Conservation (phyloP, 805 yeast species). For the Saccharomycopsis vini region DNA sequence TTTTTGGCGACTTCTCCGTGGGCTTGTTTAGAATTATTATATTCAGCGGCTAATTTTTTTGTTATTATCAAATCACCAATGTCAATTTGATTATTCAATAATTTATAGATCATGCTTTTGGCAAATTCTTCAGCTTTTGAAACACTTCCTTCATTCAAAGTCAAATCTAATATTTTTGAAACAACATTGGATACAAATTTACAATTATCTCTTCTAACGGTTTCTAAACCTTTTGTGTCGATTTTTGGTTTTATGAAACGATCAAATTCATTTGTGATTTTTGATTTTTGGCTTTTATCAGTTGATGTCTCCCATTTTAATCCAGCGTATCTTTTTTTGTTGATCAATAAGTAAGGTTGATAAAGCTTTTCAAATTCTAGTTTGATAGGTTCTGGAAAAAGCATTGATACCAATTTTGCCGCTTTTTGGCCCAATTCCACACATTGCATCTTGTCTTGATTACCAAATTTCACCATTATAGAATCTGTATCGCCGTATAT, state of each 20-base stretch:
- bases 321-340: conserved; percentile 96
- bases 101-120: conserved; percentile 78
- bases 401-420: conserved; percentile 72
- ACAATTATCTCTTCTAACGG: conserved; percentile 97
- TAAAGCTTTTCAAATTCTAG: conserved; percentile 95
- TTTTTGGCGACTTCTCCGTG: conserved; percentile 94
- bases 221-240: conserved; percentile 98
- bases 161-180: conserved; percentile 77
- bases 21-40: conserved; percentile 94
- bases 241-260: conserved; percentile 89
- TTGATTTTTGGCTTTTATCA: no score
- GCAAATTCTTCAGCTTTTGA: conserved; percentile 78
- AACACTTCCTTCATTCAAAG: conserved; percentile 82
- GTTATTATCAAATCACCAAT: conserved; percentile 89
- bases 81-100: conserved; percentile 85
- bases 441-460: conserved; percentile 65
- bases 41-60: conserved; percentile 85
- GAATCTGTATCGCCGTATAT: conserved; percentile 99
- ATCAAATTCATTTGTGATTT: no score
- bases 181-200: conserved; percentile 89
- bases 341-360: conserved; percentile 86
- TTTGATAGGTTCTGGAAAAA: conserved; percentile 80
- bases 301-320: conserved; percentile 89
- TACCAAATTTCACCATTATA: conserved; percentile 98
- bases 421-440: conserved; percentile 94